These are phyloP conservation scores for Lathyrus aphaca DNA, from an alignment of 306 rosid genomes.

Conservation along the genomic window DNA sequence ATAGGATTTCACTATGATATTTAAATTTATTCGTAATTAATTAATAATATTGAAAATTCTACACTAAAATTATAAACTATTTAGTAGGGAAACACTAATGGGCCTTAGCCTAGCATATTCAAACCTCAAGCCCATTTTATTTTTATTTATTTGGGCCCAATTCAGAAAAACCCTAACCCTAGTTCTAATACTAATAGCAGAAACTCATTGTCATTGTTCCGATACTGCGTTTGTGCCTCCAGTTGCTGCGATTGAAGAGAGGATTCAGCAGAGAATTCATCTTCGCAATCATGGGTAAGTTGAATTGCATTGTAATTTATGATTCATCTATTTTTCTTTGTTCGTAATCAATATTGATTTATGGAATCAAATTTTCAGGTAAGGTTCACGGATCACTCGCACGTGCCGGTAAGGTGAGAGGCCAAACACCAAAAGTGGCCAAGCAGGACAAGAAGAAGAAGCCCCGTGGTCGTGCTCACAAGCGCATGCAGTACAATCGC, in stretches of 20 bases:
- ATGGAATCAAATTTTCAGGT: background rate
- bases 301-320: background rate
- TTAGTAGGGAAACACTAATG: background rate
- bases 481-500: conserved; percentile 53
- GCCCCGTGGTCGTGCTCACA: conserved; percentile 53
- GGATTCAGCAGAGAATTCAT: conserved; percentile 16
- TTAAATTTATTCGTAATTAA: too few species aligned
- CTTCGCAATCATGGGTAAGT: conserved; percentile 35
- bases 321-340: background rate
- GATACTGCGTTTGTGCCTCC: background rate
- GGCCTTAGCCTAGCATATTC: background rate
- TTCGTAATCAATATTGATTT: background rate
- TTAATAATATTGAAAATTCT: too few species aligned
- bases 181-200: conserved; percentile 12
- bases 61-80: too few species aligned
- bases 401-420: conserved; percentile 50
- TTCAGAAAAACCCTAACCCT: conserved; percentile 19
- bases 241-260: conserved; percentile 28
- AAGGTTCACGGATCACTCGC: conserved; percentile 53
- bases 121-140: conserved; percentile 20
- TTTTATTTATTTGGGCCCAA: background rate
- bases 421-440: conserved; percentile 49
- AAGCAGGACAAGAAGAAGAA: conserved; percentile 52
- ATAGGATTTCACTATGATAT: too few species aligned
- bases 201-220: background rate